Percentiles rank a stretch among this genome's conserved stretches.
Conservation (phyloP, 2,329 filamentous ascomycete genomes). For the Fusarium staphyleae region DNA sequence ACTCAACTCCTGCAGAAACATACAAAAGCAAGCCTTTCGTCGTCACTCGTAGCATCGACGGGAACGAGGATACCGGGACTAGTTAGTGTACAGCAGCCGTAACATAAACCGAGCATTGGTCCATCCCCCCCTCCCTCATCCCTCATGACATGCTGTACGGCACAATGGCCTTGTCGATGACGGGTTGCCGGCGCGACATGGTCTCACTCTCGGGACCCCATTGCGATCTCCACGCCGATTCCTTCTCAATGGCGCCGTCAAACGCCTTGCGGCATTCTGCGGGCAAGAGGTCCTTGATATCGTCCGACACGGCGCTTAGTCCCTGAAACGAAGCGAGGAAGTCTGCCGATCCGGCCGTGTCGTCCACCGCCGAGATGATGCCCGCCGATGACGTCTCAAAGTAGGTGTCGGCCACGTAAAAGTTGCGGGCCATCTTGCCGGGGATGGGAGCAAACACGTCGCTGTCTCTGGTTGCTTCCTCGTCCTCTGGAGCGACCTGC, state of each 20-base stretch:
- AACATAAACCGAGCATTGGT: not conserved
- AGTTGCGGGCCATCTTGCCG: slow-evolving; percentile 61
- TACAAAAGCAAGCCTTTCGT: slow-evolving; percentile 9
- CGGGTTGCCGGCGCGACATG: slow-evolving; percentile 58
- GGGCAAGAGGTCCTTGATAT: slow-evolving; percentile 71
- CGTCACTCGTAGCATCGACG: not conserved
- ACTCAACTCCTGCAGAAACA: slow-evolving; percentile 2
- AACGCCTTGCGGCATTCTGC: slow-evolving; percentile 77
- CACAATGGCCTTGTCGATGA: slow-evolving; percentile 71
- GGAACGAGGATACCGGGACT: not conserved
- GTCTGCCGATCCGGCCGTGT: slow-evolving; percentile 52
- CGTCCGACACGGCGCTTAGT: slow-evolving; percentile 68
- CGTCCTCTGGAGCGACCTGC: slow-evolving; percentile 62
- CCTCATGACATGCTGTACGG: slow-evolving; percentile 59
- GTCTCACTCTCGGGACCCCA: slow-evolving; percentile 75
- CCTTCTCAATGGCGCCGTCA: slow-evolving; percentile 67
- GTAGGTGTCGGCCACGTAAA: slow-evolving; percentile 62
- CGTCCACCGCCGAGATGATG: slow-evolving; percentile 54
- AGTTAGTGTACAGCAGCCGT: slow-evolving; percentile 2
- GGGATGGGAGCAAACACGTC: slow-evolving; percentile 57
- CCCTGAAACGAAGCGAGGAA: slow-evolving; percentile 65
- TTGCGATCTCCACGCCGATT: slow-evolving; percentile 74
- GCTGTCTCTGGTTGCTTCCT: slow-evolving; percentile 42
- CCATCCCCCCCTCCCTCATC: not conserved
- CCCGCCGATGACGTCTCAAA: slow-evolving; percentile 60